Evolutionary conservation across 2,329 filamentous ascomycete species (phyloP).

Genomic region (Aspergillus candidus): DNA sequence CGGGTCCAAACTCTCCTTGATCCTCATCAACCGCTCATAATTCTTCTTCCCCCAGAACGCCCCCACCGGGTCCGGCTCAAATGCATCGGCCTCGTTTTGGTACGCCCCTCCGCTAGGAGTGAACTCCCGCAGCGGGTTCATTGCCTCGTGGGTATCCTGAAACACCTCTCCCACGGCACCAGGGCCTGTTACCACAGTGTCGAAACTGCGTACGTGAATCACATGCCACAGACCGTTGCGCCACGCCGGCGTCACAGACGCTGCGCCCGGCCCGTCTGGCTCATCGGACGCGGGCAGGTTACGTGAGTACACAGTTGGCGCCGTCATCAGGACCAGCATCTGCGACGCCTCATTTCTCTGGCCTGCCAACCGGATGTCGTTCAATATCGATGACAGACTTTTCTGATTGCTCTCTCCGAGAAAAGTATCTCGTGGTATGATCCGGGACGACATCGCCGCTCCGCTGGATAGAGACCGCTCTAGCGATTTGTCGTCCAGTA

Average conservation of each 20-base stretch:
- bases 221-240: slow-evolving; percentile 16
- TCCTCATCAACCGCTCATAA: slow-evolving; percentile 10
- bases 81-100: slow-evolving; percentile 13
- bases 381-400: slow-evolving; percentile 2
- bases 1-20: slow-evolving; percentile 12
- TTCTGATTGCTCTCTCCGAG: slow-evolving; percentile 4
- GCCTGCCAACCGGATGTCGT: slow-evolving; percentile 2
- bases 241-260: slow-evolving; percentile 17
- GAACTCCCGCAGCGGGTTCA: slow-evolving; percentile 13
- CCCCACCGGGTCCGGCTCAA: slow-evolving; percentile 7
- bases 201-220: slow-evolving; percentile 6
- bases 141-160: slow-evolving; percentile 7
- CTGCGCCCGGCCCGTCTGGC: slow-evolving; percentile 11
- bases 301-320: slow-evolving; percentile 7
- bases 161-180: slow-evolving; percentile 8
- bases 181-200: slow-evolving; percentile 6
- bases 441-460: slow-evolving; percentile 6
- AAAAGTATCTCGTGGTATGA: slow-evolving; percentile 5
- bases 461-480: too few species aligned
- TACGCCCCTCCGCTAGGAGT: slow-evolving; percentile 11
- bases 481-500: background rate
- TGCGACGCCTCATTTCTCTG: background rate
- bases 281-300: slow-evolving; percentile 6
- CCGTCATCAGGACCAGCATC: slow-evolving; percentile 3
- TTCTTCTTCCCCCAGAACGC: slow-evolving; percentile 14